Conservation (phyloP, 2,329 filamentous ascomycete genomes). For the Trichoderma koningii region DNA sequence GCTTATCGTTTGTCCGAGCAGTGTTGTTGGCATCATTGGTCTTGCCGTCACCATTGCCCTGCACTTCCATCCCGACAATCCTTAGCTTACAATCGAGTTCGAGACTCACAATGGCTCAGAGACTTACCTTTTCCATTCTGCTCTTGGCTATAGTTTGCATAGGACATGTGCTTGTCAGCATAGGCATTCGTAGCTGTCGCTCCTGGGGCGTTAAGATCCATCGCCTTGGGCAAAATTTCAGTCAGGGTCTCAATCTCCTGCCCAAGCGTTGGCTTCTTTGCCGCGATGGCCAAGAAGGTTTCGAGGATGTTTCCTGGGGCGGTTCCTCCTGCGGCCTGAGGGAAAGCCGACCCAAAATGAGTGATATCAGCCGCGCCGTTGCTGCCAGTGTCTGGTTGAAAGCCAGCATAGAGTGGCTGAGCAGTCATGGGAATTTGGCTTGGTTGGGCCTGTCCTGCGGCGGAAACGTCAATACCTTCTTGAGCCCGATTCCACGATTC, state of each 20-base stretch:
- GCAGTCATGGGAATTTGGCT: background rate
- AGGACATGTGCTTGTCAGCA: background rate
- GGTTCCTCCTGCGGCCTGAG: background rate
- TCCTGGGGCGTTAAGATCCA: conserved; percentile 20
- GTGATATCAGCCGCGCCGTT: background rate
- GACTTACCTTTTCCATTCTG: background rate
- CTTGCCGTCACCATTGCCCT: background rate
- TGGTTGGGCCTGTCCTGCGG: background rate
- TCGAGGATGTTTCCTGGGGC: conserved; percentile 28
- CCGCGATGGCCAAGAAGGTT: conserved; percentile 30
- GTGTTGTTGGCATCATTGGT: background rate
- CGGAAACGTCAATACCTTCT: background rate
- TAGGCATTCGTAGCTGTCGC: background rate
- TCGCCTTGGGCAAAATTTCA: background rate
- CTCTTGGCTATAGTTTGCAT: background rate
- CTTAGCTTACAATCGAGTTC: background rate
- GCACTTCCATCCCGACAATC: too few species aligned
- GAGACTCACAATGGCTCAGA: background rate
- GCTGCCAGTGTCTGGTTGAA: background rate
- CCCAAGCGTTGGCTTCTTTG: background rate
- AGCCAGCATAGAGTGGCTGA: background rate
- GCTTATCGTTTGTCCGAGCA: background rate
- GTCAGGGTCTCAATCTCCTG: conserved; percentile 6
- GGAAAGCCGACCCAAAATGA: background rate
- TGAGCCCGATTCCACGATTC: background rate